Evolutionary conservation across 2,329 filamentous ascomycete genomes (phyloP), one percentile per base, ranked within the genome.

Genomic region (Teratosphaeria destructans): DNA sequence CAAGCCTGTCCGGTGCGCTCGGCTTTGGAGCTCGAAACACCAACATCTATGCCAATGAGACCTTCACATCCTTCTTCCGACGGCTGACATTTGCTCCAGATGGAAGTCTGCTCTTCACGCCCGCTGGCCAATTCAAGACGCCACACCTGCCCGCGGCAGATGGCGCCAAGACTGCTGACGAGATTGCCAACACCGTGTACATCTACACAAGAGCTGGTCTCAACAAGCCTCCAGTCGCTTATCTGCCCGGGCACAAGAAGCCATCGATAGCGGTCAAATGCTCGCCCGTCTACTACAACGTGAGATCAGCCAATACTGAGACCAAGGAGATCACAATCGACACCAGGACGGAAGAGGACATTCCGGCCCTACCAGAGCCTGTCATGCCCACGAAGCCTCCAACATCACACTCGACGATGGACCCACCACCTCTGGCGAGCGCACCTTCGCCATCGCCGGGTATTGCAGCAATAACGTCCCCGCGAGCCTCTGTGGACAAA

Each of bases 191-290:
- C 71, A 99, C 94, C 0, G 95, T 99, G 26, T 99, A 99, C 75
- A 94, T 99, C 58, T 99, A 99, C 74, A 96, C 93, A 0, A 82
- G 94, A 67, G 94, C 92, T 34, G 94, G 94, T 27, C 90, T 99
- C 70, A 97, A 96, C 76, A 96, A 95, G 72, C 91, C 94, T 1
- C 94, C 94, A 2, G 88, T 97, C 60, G 91, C 93, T 6, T 94
- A 97, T 74, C 81, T 99, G 6, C 94, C 94, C 0, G 94, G 94
- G 1, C 93, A 97, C 75, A 99, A 96, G 79, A 99, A 99, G 74
- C 94, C 94, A 0, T 97, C 94, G 0, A 90, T 99, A 11, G 94
- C 92, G 1, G 90, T 99, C 61, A 90, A 90, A 70, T 99, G 94
- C 72, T 99, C 93, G 14, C 94, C 94, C 0, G 76, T 95, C 27